A percentile compares a stretch with the other conserved stretches of the same genome.
Evolutionary conservation across 2,329 filamentous ascomycete species (phyloP).

Genomic region (Periconia sp.): DNA sequence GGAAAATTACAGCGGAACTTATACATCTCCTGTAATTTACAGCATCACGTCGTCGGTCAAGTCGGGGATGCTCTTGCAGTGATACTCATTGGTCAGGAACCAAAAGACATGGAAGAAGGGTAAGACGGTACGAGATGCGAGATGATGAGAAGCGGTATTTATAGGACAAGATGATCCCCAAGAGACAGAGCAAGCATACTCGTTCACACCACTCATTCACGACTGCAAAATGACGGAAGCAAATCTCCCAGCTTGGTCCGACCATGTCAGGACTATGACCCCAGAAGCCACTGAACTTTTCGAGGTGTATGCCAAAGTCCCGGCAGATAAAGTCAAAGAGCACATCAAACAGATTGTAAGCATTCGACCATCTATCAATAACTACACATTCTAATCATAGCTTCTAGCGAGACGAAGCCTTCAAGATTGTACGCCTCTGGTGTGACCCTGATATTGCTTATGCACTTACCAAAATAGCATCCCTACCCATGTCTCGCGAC

Average conservation of each 20-base stretch:
- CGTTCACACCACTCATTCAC: too few species aligned
- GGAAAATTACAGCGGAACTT: not conserved
- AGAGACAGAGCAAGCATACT: too few species aligned
- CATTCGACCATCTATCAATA: not conserved
- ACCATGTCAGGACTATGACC: conserved; percentile 30
- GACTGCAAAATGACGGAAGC: conserved; percentile 7
- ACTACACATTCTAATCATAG: not conserved
- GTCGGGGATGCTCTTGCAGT: too few species aligned
- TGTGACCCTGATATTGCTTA: not conserved
- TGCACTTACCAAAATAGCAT: conserved; percentile 18
- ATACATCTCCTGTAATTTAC: not conserved
- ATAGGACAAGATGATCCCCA: not conserved
- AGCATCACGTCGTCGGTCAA: not conserved
- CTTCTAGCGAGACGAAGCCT: conserved; percentile 32
- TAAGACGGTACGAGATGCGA: not conserved
- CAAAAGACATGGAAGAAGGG: too few species aligned
- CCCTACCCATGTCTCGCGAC: conserved; percentile 42
- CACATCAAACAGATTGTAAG: conserved; percentile 40
- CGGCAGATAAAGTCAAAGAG: conserved; percentile 34
- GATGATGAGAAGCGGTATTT: not conserved
- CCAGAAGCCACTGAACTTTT: conserved; percentile 37
- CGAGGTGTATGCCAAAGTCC: conserved; percentile 43
- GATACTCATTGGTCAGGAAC: too few species aligned
- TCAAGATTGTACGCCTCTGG: conserved; percentile 26
- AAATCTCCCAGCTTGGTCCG: conserved; percentile 33